Evolutionary conservation across 192 early-diverging fungal species (phyloP).

Genomic region (Phlyctochytrium planicorne): DNA sequence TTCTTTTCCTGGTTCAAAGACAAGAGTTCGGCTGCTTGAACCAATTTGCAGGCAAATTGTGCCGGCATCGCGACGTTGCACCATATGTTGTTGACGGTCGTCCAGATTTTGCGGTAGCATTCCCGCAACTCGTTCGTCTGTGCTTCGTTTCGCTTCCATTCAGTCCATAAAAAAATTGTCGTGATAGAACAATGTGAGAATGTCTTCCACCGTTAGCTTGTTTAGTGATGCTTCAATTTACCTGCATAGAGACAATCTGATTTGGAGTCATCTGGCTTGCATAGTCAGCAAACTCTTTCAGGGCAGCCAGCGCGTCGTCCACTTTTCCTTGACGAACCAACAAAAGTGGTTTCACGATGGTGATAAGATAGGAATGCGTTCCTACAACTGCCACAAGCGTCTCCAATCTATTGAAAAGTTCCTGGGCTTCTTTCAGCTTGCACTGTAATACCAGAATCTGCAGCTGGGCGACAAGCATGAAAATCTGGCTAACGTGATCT

Average conservation of each 20-base stretch:
- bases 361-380: not conserved
- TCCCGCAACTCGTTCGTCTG: not conserved
- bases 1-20: not conserved
- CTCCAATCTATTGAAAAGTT: too few species aligned
- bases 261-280: not conserved
- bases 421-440: too few species aligned
- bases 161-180: not conserved
- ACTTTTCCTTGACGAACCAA: not conserved
- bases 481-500: too few species aligned
- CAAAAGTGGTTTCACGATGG: not conserved
- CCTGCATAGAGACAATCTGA: too few species aligned
- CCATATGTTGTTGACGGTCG: not conserved
- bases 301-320: too few species aligned
- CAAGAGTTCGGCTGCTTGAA: not conserved
- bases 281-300: not conserved
- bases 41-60: not conserved
- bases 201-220: too few species aligned
- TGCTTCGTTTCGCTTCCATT: not conserved
- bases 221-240: too few species aligned
- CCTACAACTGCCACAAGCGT: too few species aligned
- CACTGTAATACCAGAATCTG: too few species aligned
- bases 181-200: not conserved
- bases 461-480: too few species aligned
- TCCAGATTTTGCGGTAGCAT: not conserved
- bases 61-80: not conserved